Base-by-base conservation (phyloP, 441 rosid genomes). In the Capsella rubella region DNA sequence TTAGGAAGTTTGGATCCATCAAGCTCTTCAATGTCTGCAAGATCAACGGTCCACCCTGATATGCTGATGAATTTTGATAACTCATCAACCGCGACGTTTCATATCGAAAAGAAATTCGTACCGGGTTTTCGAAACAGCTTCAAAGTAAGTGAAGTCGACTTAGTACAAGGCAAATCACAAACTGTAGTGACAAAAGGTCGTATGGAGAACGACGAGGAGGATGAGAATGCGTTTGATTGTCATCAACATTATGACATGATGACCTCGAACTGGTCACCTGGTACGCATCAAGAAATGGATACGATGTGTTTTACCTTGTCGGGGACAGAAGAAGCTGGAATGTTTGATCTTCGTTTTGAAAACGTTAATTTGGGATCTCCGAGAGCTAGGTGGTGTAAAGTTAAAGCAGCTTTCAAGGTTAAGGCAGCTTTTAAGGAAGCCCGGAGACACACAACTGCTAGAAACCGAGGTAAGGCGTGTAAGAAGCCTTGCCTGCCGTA, bases 371-470 rank as follows among this genome's bases (percentile, higher is more conserved):
- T 70, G 57, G 57, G 82, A 64, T 76, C 74, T 64, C 80, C 89
- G 0, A 84, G 71, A 79, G 84, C 79, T 10, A 74, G 87, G 32
- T 88, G 97, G 97, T 86, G 86, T 67, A 87, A 85, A 82, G 73
- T 91, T 25, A 77, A 89, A 53, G 92, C 97, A 32, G 89, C 84
- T 1, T 45, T 89, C 37, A 81, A 65, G 31, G 49, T 91, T 18
- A 77, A 89, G 55, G 91, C 97, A 31, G 89, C 84, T 1, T 43
- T 91, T 42, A 81, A 67, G 27, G 73, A 72, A 60, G 75, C 85
- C 75, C 62, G 62, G 75, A 76, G 10, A 57, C 32, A 58, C 14
- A 52, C 82, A 63, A 83, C 85, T 10, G 73, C 82, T 0, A 85
- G 31, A 78, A 85, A 45, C 21, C 52, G 67, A 47, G 34, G 71